Conservation (phyloP, 192 early-diverging fungal species). For the Entomortierella beljakovae region DNA sequence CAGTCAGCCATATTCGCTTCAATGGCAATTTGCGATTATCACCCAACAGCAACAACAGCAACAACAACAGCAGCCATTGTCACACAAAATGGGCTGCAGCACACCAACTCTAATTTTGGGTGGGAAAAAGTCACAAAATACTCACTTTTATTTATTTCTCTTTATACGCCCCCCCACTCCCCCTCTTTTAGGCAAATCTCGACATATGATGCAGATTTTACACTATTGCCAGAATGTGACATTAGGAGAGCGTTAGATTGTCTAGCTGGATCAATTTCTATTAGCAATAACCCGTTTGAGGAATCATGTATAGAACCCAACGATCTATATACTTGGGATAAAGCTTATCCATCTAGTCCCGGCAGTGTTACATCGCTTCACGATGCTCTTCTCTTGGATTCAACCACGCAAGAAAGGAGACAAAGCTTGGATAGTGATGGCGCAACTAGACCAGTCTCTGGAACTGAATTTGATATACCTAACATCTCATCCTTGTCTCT, state of each 20-base stretch:
- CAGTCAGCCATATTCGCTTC: too few species aligned
- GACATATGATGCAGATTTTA: constrained; percentile 53
- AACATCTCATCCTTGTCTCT: constrained; percentile 15
- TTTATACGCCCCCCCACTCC: not conserved
- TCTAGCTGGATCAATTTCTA: constrained; percentile 27
- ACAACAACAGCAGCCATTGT: not conserved
- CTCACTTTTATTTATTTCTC: too few species aligned
- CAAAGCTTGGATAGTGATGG: constrained; percentile 7
- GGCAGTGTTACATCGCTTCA: constrained; percentile 27
- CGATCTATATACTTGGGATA: constrained; percentile 38
- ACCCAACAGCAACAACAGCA: too few species aligned
- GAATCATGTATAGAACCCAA: constrained; percentile 22
- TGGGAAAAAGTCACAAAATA: not conserved
- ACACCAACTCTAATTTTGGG: constrained; percentile 3
- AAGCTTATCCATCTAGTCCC: constrained; percentile 31
- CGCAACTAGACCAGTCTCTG: not conserved
- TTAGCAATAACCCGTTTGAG: constrained; percentile 48
- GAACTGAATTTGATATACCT: not conserved
- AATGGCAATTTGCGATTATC: too few species aligned
- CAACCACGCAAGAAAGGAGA: constrained; percentile 12
- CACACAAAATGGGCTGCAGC: not conserved
- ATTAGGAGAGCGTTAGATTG: constrained; percentile 28
- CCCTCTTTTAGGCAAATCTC: constrained; percentile 41
- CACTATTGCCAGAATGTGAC: constrained; percentile 50
- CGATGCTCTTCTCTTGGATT: constrained; percentile 29